Base-by-base conservation (phyloP, 345 rosid species). In the Gossypium ekmanianum region DNA sequence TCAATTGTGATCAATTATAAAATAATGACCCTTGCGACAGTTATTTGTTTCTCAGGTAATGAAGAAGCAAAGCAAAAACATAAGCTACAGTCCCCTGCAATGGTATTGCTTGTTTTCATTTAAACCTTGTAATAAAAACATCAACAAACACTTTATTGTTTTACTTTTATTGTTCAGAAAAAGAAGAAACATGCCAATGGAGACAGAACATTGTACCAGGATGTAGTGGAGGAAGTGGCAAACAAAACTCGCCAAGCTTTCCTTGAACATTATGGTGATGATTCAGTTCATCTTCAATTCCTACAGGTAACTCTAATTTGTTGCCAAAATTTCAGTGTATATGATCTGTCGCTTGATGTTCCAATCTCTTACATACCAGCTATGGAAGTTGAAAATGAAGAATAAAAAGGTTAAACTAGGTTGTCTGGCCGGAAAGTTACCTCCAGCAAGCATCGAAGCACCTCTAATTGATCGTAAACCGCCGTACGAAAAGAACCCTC, bases 211-310 rank as follows among this genome's bases (percentile, higher is more conserved):
- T 14, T 69, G 8, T 69, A 26, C 73, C 58, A 9, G 24, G 1
- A 50, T 11, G 73, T 69, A 39, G 27, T 69, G 14, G 73, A 26
- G 58, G 44, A 51, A 50, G 73, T 69, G 14, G 59, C 73, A 26
- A 51, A 27, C 73, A 26, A 69, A 51, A 69, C 73, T 14, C 73
- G 7, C 3, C 14, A 6, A 51, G 59, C 73, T 50, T 69, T 69
- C 73, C 45, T 69, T 16, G 2, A 69, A 39, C 58, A 27, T 69
- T 69, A 69, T 10, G 73, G 44, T 27, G 59, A 51, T 27, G 73
- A 69, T 50, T 50, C 59, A 1, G 73, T 69, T 69, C 73, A 50
- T 51, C 24, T 27, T 51, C 41, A 16, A 50, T 51, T 69, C 44
- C 73, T 26, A 51, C 45, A 69, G 73, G 73, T 69, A 68, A 58